phyloP scores from a whole-genome alignment of 1,284 basidiomycete genomes.

The Melampsora americana region DNA sequence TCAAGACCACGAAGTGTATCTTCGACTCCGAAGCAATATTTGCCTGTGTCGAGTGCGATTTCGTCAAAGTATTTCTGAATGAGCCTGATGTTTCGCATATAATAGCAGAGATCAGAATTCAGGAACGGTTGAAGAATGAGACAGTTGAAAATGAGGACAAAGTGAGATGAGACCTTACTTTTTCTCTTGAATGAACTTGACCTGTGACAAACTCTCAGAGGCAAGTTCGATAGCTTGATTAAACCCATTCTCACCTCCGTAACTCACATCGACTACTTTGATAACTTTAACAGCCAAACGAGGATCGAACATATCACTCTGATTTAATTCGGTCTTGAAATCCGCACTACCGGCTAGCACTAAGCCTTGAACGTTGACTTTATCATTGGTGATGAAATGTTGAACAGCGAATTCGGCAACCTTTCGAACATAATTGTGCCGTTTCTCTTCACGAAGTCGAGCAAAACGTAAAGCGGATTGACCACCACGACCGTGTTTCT shows the following conservation, averaged over 20 bases:
- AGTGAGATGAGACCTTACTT: slow-evolving; percentile 54
- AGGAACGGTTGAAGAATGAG: background rate
- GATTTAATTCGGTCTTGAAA: slow-evolving; percentile 96
- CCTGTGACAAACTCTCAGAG: slow-evolving; percentile 89
- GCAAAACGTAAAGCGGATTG: slow-evolving; percentile 99
- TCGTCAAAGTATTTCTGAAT: slow-evolving; percentile 99
- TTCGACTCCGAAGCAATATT: slow-evolving; percentile 96
- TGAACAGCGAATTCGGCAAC: slow-evolving; percentile 95
- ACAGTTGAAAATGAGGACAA: background rate
- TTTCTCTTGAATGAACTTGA: slow-evolving; percentile 99
- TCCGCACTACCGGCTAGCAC: slow-evolving; percentile 98
- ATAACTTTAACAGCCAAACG: slow-evolving; percentile 84
- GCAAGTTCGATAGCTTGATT: slow-evolving; percentile 97
- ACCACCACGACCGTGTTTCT: slow-evolving; percentile 97
- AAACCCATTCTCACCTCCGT: slow-evolving; percentile 98
- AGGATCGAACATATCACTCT: slow-evolving; percentile 93
- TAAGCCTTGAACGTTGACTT: slow-evolving; percentile 94
- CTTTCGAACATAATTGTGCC: slow-evolving; percentile 99
- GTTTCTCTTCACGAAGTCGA: slow-evolving; percentile 96
- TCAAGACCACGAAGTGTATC: slow-evolving; percentile 97
- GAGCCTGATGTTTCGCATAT: slow-evolving; percentile 55
- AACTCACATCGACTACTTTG: slow-evolving; percentile 97
- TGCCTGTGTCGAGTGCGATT: slow-evolving; percentile 94
- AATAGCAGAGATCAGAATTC: slow-evolving; percentile 1
- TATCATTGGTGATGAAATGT: slow-evolving; percentile 96